phyloP scores from a whole-genome alignment of 352 stramenopile species.

The Phytopythium montanum region DNA sequence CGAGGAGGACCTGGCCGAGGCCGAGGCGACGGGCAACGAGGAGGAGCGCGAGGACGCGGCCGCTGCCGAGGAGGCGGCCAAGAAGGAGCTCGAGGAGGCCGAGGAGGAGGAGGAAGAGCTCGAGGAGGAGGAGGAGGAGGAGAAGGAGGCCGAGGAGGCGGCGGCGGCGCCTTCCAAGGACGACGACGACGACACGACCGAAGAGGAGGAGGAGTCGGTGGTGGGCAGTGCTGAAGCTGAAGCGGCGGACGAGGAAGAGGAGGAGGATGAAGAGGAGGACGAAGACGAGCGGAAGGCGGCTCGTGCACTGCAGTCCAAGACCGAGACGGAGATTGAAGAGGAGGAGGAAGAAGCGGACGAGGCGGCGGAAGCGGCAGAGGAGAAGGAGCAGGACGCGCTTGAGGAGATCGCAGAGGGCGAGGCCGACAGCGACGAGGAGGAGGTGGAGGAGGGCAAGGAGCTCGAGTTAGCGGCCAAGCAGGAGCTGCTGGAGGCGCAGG shows the following conservation, averaged over 20 bases:
- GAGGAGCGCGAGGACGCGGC: conserved; percentile 16
- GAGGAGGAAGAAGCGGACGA: conserved; percentile 7
- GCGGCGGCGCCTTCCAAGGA: background rate
- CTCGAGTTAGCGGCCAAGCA: conserved; percentile 1
- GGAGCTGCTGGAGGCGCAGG: conserved; percentile 4
- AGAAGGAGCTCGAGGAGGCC: conserved; percentile 12
- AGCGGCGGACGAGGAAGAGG: conserved; percentile 11
- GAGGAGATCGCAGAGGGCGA: conserved; percentile 9
- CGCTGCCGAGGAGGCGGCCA: conserved; percentile 6
- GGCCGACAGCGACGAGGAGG: conserved; percentile 1
- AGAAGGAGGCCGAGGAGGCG: background rate
- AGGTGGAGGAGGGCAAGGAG: conserved; percentile 8
- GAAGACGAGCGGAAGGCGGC: background rate
- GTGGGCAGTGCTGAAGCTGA: conserved; percentile 6
- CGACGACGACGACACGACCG: conserved; percentile 6
- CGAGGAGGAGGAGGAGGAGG: conserved; percentile 9
- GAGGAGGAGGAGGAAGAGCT: conserved; percentile 15
- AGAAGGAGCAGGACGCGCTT: conserved; percentile 4
- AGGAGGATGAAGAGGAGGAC: conserved; percentile 11
- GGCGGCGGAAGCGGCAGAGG: conserved; percentile 4
- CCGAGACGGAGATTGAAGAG: conserved; percentile 2
- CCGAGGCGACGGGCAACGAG: conserved; percentile 14
- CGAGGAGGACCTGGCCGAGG: conserved; percentile 22
- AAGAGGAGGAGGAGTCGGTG: conserved; percentile 2
- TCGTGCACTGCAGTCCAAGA: conserved; percentile 3